Conservation (phyloP, 164 flowering plant genomes). For the Aristolochia californica region DNA sequence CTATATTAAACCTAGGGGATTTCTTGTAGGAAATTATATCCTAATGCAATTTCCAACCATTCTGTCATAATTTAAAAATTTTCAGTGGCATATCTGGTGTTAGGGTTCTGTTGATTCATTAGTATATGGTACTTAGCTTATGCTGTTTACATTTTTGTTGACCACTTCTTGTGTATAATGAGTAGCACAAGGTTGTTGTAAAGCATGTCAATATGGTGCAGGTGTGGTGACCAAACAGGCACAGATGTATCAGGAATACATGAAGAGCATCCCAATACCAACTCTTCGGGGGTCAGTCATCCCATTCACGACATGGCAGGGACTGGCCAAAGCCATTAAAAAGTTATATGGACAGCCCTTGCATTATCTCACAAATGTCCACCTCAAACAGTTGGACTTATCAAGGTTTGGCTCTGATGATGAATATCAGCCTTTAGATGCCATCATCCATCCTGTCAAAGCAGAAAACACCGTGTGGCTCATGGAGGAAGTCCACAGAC, state of each 20-base stretch:
- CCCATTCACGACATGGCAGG: constrained; percentile 66
- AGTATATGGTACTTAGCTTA: too few relatives aligned
- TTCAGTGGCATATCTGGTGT: too few relatives aligned
- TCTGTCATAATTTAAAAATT: too few relatives aligned
- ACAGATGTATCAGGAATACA: constrained; percentile 76
- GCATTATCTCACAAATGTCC: constrained; percentile 78
- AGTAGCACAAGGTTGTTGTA: constrained; percentile 2
- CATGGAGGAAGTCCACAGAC: constrained; percentile 70
- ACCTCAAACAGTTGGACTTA: constrained; percentile 62
- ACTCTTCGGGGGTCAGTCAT: constrained; percentile 44
- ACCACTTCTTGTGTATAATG: background rate
- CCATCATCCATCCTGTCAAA: constrained; percentile 59
- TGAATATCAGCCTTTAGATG: constrained; percentile 46
- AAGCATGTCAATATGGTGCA: constrained; percentile 23
- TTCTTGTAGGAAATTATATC: too few relatives aligned
- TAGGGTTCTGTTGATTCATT: too few relatives aligned
- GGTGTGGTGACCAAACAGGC: constrained; percentile 47
- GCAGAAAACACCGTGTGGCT: constrained; percentile 89
- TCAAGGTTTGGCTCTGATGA: constrained; percentile 41
- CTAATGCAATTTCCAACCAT: too few relatives aligned
- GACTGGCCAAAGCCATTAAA: constrained; percentile 62
- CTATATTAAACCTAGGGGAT: too few relatives aligned
- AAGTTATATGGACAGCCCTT: constrained; percentile 72
- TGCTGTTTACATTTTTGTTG: too few relatives aligned
- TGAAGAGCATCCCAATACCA: constrained; percentile 69